These are phyloP conservation scores for Triticum timopheevii DNA, from an alignment of 176 grass and related monocot species.

Conservation along the genomic window DNA sequence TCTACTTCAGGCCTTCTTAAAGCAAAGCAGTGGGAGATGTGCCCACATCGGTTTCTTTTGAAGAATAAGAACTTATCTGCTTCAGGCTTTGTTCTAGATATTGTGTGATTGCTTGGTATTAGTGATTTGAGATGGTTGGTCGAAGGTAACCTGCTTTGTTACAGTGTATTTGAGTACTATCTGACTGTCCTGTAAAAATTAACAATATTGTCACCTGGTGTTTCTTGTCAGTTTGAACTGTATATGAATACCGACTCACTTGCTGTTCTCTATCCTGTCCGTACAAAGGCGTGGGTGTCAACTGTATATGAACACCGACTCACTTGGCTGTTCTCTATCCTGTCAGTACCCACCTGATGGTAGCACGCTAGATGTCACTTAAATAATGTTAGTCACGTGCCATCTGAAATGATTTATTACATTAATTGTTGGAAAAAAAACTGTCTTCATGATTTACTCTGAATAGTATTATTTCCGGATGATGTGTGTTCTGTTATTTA, in stretches of 20 bases:
- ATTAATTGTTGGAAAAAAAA: not conserved
- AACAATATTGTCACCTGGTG: not conserved
- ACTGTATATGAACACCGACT: not conserved
- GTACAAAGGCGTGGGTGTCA: not conserved
- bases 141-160: not conserved
- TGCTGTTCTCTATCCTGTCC: not conserved
- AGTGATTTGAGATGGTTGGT: not conserved
- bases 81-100: not conserved
- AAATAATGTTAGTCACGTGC: not conserved
- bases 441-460: not conserved
- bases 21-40: too few species aligned
- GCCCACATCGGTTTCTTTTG: too few species aligned
- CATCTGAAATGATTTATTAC: not conserved
- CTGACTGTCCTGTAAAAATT: not conserved
- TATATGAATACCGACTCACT: not conserved
- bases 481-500: not conserved
- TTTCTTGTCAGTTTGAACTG: not conserved
- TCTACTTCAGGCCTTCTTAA: too few species aligned
- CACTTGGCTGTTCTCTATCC: not conserved
- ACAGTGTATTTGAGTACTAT: not conserved
- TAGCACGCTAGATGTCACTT: not conserved
- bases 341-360: not conserved
- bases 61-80: not conserved
- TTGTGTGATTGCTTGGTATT: conserved; percentile 4
- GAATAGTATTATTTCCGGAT: not conserved